Evolutionary conservation across 164 flowering plant genomes (phyloP).

Genomic region (Magnolia sinica): DNA sequence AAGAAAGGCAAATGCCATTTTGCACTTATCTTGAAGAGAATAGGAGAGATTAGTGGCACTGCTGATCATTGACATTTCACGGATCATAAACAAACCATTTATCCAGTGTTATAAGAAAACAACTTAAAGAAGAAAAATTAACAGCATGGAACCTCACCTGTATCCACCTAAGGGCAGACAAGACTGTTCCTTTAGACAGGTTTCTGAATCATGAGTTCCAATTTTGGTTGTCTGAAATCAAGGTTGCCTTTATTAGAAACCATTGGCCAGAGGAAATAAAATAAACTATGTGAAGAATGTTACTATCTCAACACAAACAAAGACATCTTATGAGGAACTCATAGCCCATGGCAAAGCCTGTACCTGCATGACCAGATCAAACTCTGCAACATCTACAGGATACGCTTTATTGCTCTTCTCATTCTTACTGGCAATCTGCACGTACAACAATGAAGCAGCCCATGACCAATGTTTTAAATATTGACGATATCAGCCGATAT

Average conservation of each 20-base stretch:
- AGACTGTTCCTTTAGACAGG: constrained; percentile 75
- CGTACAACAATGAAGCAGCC: constrained; percentile 1
- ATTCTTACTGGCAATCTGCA: constrained; percentile 59
- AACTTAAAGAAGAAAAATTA: neutral
- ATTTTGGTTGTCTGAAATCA: constrained; percentile 68
- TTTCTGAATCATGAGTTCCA: constrained; percentile 83
- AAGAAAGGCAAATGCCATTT: neutral
- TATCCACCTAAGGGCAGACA: constrained; percentile 98
- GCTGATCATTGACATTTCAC: neutral
- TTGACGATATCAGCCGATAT: no score
- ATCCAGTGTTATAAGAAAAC: neutral
- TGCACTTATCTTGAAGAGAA: no score
- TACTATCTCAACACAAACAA: neutral
- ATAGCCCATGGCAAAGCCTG: neutral
- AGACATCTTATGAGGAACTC: neutral
- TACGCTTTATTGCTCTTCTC: constrained; percentile 38
- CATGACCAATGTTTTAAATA: no score
- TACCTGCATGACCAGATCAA: constrained; percentile 96
- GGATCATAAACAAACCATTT: neutral
- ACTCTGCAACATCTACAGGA: constrained; percentile 66
- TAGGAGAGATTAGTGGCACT: neutral
- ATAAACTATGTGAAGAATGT: neutral
- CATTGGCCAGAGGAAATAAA: neutral
- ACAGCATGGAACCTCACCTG: constrained; percentile 49
- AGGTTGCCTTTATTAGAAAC: constrained; percentile 1